Percentiles rank a stretch among this genome's conserved stretches.
phyloP scores from a whole-genome alignment of 164 flowering plant species.

The grape (Vitis vinifera) region DNA sequence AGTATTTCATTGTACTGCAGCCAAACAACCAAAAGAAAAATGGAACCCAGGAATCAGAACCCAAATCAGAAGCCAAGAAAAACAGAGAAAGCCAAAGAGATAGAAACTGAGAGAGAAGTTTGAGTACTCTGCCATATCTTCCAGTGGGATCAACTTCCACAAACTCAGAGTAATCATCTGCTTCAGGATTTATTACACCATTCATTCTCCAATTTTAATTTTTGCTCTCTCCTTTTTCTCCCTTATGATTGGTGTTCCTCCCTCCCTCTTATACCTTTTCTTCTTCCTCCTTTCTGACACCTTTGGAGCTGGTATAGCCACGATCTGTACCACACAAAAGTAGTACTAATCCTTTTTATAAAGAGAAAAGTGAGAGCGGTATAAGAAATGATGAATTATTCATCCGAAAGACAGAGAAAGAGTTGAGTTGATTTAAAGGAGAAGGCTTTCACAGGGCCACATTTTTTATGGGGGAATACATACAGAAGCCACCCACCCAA shows the following conservation, averaged over 20 bases:
- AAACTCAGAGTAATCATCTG: slow-evolving; percentile 40
- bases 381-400: not conserved
- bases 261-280: not conserved
- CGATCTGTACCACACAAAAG: not conserved
- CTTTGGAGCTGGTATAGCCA: not conserved
- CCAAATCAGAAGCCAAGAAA: slow-evolving; percentile 2
- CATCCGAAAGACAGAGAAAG: not conserved
- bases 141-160: slow-evolving; percentile 70
- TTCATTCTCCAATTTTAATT: slow-evolving; percentile 28
- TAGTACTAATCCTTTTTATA: not conserved
- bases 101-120: slow-evolving; percentile 2
- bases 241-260: not conserved
- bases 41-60: slow-evolving; percentile 1
- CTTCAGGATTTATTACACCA: slow-evolving; percentile 34
- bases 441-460: not conserved
- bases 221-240: not conserved
- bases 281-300: slow-evolving; percentile 1
- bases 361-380: not conserved
- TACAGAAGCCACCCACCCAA: slow-evolving; percentile 2
- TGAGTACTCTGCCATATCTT: slow-evolving; percentile 61
- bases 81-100: slow-evolving; percentile 4
- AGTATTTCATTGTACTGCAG: slow-evolving; percentile 63
- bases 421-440: not conserved
- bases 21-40: slow-evolving; percentile 6
- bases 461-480: not conserved